phyloP scores from a whole-genome alignment of 2,329 filamentous ascomycete species.

The Colletotrichum cordylinicola region DNA sequence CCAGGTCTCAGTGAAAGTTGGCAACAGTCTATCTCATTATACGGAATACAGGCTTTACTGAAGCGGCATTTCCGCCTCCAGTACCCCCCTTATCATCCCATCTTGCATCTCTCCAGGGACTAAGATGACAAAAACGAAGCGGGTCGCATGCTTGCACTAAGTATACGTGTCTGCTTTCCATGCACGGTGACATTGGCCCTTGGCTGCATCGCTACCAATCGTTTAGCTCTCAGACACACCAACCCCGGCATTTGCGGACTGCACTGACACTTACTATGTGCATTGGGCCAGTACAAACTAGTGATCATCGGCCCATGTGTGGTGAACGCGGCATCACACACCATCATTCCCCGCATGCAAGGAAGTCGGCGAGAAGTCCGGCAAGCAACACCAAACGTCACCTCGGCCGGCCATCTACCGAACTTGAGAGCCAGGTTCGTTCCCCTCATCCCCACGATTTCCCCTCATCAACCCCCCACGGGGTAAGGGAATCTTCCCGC shows the following conservation, averaged over 20 bases:
- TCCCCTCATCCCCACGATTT: background rate
- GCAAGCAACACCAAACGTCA: background rate
- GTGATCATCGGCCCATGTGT: background rate
- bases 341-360: background rate
- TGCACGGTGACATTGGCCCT: background rate
- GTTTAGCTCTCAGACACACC: background rate
- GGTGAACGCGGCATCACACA: background rate
- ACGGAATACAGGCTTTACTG: background rate
- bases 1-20: background rate
- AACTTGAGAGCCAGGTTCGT: background rate
- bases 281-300: background rate
- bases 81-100: background rate
- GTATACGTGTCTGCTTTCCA: background rate
- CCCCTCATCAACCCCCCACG: conserved; percentile 10
- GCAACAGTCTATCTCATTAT: background rate
- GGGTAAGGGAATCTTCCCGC: background rate
- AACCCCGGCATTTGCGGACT: background rate
- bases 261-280: background rate
- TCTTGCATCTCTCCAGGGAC: background rate
- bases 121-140: background rate
- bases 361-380: background rate
- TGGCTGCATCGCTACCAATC: background rate
- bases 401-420: conserved; percentile 12
- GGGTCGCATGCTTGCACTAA: background rate
- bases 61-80: background rate